A percentile compares a stretch with the other conserved stretches of the same genome.
These are phyloP conservation scores for Dicorynia guianensis DNA, from an alignment of 306 rosid genomes.

Conservation along the genomic window DNA sequence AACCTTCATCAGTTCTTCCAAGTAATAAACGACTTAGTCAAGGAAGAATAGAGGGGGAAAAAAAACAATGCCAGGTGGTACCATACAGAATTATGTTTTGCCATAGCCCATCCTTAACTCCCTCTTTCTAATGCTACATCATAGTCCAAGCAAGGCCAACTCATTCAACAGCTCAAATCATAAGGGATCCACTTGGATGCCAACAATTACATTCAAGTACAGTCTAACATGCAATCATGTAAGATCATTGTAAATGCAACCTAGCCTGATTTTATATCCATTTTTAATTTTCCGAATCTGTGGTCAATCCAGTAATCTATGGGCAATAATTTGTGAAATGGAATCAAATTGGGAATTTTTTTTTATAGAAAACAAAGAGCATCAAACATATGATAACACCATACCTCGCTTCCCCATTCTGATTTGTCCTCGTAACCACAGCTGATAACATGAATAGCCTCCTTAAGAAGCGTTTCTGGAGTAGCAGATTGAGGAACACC, in stretches of 20 bases:
- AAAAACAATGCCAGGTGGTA: neutral
- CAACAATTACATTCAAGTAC: no score
- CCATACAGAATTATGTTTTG: neutral
- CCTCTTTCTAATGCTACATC: neutral
- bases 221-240: neutral
- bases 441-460: constrained; percentile 93
- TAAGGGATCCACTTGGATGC: neutral
- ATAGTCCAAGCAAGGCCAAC: neutral
- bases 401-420: constrained; percentile 89
- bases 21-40: no score
- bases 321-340: neutral
- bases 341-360: neutral
- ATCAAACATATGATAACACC: constrained; percentile 28
- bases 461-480: constrained; percentile 92
- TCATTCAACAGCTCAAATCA: constrained; percentile 1
- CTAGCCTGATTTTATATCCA: neutral
- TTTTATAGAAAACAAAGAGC: constrained; percentile 15
- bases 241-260: neutral
- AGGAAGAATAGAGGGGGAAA: neutral
- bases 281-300: neutral
- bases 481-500: constrained; percentile 97
- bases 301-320: neutral
- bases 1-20: no score
- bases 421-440: constrained; percentile 91
- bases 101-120: neutral